Evolutionary conservation across 106 monocot genomes (phyloP).

Genomic region (Dendrobium catenatum): DNA sequence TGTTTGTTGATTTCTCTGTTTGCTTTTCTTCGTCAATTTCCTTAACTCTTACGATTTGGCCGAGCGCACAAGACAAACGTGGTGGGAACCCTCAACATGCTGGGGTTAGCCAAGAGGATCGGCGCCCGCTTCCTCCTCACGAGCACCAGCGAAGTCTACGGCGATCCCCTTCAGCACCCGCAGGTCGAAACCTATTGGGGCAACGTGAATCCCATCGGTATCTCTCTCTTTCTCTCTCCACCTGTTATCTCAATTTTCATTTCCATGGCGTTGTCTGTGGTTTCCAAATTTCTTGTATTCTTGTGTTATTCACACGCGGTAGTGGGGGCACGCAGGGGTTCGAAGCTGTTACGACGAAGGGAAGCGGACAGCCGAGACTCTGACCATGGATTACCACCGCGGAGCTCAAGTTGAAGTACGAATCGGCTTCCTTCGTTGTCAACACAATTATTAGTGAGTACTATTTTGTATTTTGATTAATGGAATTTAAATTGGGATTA

Average conservation of each 20-base stretch:
- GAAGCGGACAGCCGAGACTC: constrained; percentile 86
- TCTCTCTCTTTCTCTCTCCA: background rate
- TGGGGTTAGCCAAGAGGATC: constrained; percentile 81
- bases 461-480: background rate
- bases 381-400: constrained; percentile 97
- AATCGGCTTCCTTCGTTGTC: background rate
- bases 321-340: constrained; percentile 40
- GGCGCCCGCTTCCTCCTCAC: constrained; percentile 83
- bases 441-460: background rate
- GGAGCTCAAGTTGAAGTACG: constrained; percentile 79
- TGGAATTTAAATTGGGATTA: constrained; percentile 6
- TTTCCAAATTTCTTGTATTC: background rate
- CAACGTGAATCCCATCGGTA: constrained; percentile 94
- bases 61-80: constrained; percentile 82
- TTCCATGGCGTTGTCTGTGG: background rate
- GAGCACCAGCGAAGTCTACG: constrained; percentile 96
- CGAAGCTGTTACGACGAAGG: constrained; percentile 96
- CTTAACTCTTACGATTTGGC: constrained; percentile 15
- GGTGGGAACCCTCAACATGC: constrained; percentile 91
- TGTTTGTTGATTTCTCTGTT: background rate
- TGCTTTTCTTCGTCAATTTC: background rate
- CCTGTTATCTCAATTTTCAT: background rate
- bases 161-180: constrained; percentile 88
- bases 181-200: constrained; percentile 96
- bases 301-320: background rate